Conservation (phyloP, 2,329 filamentous ascomycete genomes). For the Ophiostoma populinum region DNA sequence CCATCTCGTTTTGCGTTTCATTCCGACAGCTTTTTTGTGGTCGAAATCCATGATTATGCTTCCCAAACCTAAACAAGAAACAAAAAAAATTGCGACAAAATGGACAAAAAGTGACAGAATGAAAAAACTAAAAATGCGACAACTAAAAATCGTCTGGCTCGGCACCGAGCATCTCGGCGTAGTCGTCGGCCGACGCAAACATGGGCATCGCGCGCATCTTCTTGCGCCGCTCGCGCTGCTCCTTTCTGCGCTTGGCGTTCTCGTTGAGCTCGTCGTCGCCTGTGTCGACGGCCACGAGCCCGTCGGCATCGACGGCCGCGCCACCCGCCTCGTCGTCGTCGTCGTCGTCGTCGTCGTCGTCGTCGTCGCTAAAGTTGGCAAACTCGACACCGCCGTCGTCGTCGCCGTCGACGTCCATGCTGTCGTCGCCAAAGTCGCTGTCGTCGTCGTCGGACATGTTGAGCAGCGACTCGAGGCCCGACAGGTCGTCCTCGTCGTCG, state of each 20-base stretch:
- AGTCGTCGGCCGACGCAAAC: constrained; percentile 88
- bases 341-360: background rate
- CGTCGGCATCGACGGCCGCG: constrained; percentile 22
- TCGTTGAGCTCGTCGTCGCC: constrained; percentile 1
- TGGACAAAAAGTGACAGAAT: background rate
- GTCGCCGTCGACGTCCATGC: constrained; percentile 21
- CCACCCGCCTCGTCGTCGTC: constrained; percentile 21
- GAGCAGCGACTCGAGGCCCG: constrained; percentile 15
- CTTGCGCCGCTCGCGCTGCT: constrained; percentile 50
- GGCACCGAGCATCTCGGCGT: constrained; percentile 64
- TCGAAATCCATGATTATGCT: too few relatives aligned
- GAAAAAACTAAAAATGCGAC: background rate
- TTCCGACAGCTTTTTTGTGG: too few relatives aligned
- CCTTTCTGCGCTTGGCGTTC: constrained; percentile 21
- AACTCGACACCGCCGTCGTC: constrained; percentile 17
- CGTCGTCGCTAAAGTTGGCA: constrained; percentile 24
- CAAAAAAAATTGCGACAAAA: background rate
- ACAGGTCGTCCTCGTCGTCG: constrained; percentile 23
- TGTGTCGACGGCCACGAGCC: constrained; percentile 6
- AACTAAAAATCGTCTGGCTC: constrained; percentile 38
- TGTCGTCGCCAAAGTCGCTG: constrained; percentile 21
- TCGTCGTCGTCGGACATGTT: constrained; percentile 13
- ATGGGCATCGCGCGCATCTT: constrained; percentile 79
- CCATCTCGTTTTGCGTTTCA: too few relatives aligned
- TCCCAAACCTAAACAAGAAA: background rate